Evolutionary conservation across 352 stramenopile species (phyloP), one percentile per base, ranked within the genome.

Genomic region (Globisporangium carolinianum): DNA sequence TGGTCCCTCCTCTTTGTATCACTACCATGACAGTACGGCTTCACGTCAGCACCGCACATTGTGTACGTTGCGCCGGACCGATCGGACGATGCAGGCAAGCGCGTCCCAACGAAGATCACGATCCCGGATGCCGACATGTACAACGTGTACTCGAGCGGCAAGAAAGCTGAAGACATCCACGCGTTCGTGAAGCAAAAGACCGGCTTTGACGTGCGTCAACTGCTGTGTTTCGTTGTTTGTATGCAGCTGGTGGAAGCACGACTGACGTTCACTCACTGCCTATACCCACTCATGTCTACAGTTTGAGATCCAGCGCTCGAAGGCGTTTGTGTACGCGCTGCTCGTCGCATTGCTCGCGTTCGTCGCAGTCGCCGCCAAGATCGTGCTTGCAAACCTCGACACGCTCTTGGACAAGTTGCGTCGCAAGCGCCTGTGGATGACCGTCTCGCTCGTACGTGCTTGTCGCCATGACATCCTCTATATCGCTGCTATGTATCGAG

Each of bases 401-500:
- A 67, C 75, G 56, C 71, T 94, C 24, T 52, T 94, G 53, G 58
- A 67, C 45, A 88, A 88, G 53, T 64, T 93, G 35, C 83, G 83
- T 51, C 77, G 79, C 66, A 91, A 91, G 60, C 79, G 84, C 56
- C 73, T 94, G 18, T 94, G 85, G 85, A 91, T 94, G 79, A 88
- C 78, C 1, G 83, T 94, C 41, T 94, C 84, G 46, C 66, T 94
- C 61, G 73, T 86, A 61, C 53, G 73, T 54, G 6, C 6, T 15
- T 2, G n/a, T 32, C 24, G 24, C 24, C 24, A 32, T 32, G 24
- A 32, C 24, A 32, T 32, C 24, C 24, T 32, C 24, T 32, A 32
- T 32, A 32, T 32, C 24, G 24, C 24, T 32, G 24, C 24, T 32
- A 32, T 32, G 24, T 32, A 32, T 32, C 24, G 24, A 32, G 24